These are phyloP conservation scores for Phialemoniopsis sp. DNA, from an alignment of 2,329 filamentous ascomycete genomes.

Conservation along the genomic window DNA sequence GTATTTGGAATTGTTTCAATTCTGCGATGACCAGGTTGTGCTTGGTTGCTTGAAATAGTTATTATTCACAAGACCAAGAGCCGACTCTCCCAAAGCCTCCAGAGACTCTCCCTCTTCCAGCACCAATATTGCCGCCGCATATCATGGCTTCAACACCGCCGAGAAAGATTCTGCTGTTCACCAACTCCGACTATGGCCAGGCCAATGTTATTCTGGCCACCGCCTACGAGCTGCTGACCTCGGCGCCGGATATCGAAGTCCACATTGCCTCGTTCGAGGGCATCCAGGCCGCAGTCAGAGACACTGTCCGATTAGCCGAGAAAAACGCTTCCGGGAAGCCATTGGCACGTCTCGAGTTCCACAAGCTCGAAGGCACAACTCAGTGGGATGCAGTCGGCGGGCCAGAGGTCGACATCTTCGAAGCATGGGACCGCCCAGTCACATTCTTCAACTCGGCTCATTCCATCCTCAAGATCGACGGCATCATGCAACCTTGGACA, in stretches of 20 bases:
- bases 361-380: slow-evolving; percentile 9
- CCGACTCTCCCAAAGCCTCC: too few relatives aligned
- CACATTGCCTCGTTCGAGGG: slow-evolving; percentile 37
- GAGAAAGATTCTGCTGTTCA: slow-evolving; percentile 31
- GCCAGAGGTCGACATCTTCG: background rate
- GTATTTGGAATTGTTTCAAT: too few relatives aligned
- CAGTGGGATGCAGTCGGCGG: background rate
- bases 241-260: slow-evolving; percentile 28
- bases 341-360: too few relatives aligned
- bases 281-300: slow-evolving; percentile 16
- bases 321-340: too few relatives aligned
- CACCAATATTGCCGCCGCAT: too few relatives aligned
- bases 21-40: too few relatives aligned
- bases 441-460: background rate
- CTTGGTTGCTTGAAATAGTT: too few relatives aligned
- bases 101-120: too few relatives aligned
- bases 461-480: slow-evolving; percentile 2
- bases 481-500: slow-evolving; percentile 20
- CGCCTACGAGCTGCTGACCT: slow-evolving; percentile 29
- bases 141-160: too few relatives aligned
- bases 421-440: background rate
- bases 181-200: slow-evolving; percentile 40
- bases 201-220: slow-evolving; percentile 41
- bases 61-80: too few relatives aligned
- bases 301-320: too few relatives aligned